Base-by-base conservation (phyloP, 495 filamentous ascomycete species). In the Neurospora tetrasperma region DNA sequence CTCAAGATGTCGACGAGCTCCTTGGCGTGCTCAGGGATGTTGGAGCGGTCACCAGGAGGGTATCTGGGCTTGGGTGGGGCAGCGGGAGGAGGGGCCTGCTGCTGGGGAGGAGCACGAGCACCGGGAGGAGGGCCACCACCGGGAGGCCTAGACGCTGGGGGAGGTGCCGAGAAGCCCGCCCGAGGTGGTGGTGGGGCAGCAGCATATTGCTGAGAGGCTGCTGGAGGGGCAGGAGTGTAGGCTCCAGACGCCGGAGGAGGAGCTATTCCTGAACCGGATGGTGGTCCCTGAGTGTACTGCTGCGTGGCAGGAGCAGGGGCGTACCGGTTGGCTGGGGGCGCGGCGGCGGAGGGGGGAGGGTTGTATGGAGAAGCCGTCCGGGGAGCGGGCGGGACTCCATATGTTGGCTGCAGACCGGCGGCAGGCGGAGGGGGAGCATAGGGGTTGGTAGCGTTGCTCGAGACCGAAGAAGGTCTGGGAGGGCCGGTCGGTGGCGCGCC, bases 291-390 rank as follows among this genome's bases (percentile, higher is more conserved):
- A 69, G 78, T 76, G 38, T 85, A 79, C 74, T 88, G 87, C 70
- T 85, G 84, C 40, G 90, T 77, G 42, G 88, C 83, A 69, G 94
- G 93, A 73, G 89, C 90, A 16, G 96, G 96, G 16, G 96, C 91
- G 83, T 98, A 98, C 74, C 95, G 87, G 81, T 91, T 96, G 16
- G 89, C 89, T 39, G 92, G 89, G 11, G 94, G 90, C 5, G 90
- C 84, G n/a, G 86, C 88, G 70, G 89, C 81, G 8, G 54, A 62
- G 2, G 93, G 93, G 71, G 94, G 93, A 66, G 91, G 88, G 77
- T 96, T 94, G 81, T 98, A 98, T 48, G 94, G 94, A 20, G 94
- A 97, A 5, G 92, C 86, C 16, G 93, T 93, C 48, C 94, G 88
- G 41, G 90, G 87, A 70, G 93, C 86, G 8, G 88, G 85, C 39